Base-by-base conservation (phyloP, 108 stramenopile species). In the Schizochytrium sp. region DNA sequence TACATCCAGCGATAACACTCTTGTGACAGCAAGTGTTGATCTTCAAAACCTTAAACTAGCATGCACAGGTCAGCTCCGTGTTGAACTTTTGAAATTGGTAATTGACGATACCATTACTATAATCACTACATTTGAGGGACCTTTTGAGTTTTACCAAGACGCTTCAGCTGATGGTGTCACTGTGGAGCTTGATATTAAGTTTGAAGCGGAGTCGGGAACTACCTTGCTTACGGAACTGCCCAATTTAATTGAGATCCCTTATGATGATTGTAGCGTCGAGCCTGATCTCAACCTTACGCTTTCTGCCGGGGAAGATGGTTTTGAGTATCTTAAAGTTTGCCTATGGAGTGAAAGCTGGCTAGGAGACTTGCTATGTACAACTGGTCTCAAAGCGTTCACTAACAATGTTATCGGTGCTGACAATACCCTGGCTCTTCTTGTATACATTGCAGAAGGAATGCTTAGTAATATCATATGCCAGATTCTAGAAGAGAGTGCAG, bases 401-500 rank as follows among this genome's bases (percentile, higher is more conserved):
- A 69, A 69, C 28, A 44, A 3, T 42, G 28, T 55, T 0, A 60
- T 60, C 59, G 76, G 76, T 0, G 76, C 76, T 53, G 47, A 49
- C 10, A 83, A 83, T 83, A 55, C 55, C 13, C 50, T 55, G n/a
- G n/a, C 49, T 7, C 53, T 83, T 13, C 50, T 83, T 40, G 76
- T 53, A n/a, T 10, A n/a, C 2, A 55, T 40, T 0, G 76, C 76
- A 10, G 76, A 83, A 28, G 53, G 47, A 10, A 55, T 38, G 38
- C 76, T 83, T 46, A 53, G 76, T 38, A 53, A 53, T 53, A 40
- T 83, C 45, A 7, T 83, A 38, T 83, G 76, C 76, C 76, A 83
- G 40, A 49, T 83, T 8, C 45, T 83, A 47, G 76, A 83, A 42
- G 76, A 83, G 7, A 53, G 50, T 38, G 76, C 76, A 5, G 10